Base-by-base conservation (phyloP, 768 basidiomycete species). In the Bullera alba region DNA sequence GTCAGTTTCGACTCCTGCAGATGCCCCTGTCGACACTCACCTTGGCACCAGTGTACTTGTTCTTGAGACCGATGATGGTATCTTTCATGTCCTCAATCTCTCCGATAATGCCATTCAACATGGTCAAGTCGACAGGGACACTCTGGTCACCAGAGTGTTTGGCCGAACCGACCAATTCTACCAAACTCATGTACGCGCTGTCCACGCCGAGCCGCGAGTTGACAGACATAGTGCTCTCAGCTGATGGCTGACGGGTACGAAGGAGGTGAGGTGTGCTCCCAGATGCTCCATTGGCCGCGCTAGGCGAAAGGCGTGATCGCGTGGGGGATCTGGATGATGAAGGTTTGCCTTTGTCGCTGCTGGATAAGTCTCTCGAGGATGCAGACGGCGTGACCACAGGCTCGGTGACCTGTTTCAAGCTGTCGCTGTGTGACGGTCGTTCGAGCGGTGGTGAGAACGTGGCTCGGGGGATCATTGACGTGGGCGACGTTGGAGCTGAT, bases 21-120 rank as follows among this genome's bases (percentile, higher is more conserved):
- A 1, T 21, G 29, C 25, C 19, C 46, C 5, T 42, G 25, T 2
- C 22, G n/a, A 71, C n/a, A n/a, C 80, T 53, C 57, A 93, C 93
- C 81, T 91, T 88, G 69, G 87, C 82, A 8, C 85, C 84, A 67
- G 91, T 87, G 54, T 93, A 80, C 70, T 81, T 86, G 48, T 73
- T 77, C 68, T 84, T 88, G 63, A 95, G 75, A 39, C 81, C 79
- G 28, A 71, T 55, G 53, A 79, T 79, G 50, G 84, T 83, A 22
- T 77, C 75, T 63, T 80, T 80, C 44, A 80, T 77, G 23, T 80
- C 77, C 56, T 87, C 83, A 49, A 93, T 73, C 48, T 82, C 78
- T 22, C 72, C 72, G 39, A 92, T 64, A 17, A 91, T 79, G 10
- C 80, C 78, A 64, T 85, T 83, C 7, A 91, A 76, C 52, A 91